These are phyloP conservation scores for Trichoderma sp. DNA, from an alignment of 2,329 filamentous ascomycete species.

Conservation along the genomic window DNA sequence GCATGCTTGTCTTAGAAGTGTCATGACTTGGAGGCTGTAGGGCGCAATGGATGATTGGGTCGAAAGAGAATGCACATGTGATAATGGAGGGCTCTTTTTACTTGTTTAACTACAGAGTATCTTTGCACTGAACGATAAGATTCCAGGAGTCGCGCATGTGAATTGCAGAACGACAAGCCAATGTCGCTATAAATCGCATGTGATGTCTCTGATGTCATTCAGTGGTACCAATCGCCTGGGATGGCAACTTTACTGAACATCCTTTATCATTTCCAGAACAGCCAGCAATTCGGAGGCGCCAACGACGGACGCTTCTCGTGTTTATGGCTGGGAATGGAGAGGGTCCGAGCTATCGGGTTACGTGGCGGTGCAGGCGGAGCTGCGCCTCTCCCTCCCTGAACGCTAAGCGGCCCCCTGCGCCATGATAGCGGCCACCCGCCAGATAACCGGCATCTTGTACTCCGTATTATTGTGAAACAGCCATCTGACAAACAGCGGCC, in stretches of 20 bases:
- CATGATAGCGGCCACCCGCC: constrained; percentile 12
- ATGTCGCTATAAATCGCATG: neutral
- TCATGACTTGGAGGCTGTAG: constrained; percentile 17
- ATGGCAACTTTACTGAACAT: neutral
- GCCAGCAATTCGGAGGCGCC: neutral
- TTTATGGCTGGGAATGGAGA: neutral
- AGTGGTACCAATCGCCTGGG: neutral
- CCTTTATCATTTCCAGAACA: neutral
- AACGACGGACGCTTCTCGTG: neutral
- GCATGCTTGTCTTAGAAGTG: constrained; percentile 22
- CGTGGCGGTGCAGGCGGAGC: constrained; percentile 23
- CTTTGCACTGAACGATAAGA: neutral
- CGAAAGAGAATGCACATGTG: constrained; percentile 12
- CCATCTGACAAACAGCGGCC: constrained; percentile 6
- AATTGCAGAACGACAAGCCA: neutral
- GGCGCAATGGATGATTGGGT: constrained; percentile 25
- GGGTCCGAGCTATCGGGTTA: constrained; percentile 8
- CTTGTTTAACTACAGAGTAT: neutral
- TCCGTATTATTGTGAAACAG: constrained; percentile 23
- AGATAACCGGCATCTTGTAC: constrained; percentile 9
- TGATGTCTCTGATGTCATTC: neutral
- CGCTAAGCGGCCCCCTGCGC: constrained; percentile 15
- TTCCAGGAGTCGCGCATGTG: neutral
- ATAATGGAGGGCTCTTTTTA: constrained; percentile 3
- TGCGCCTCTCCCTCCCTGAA: constrained; percentile 26